These are phyloP conservation scores for Suillus weaverae DNA, from an alignment of 768 basidiomycete species.

Conservation along the genomic window DNA sequence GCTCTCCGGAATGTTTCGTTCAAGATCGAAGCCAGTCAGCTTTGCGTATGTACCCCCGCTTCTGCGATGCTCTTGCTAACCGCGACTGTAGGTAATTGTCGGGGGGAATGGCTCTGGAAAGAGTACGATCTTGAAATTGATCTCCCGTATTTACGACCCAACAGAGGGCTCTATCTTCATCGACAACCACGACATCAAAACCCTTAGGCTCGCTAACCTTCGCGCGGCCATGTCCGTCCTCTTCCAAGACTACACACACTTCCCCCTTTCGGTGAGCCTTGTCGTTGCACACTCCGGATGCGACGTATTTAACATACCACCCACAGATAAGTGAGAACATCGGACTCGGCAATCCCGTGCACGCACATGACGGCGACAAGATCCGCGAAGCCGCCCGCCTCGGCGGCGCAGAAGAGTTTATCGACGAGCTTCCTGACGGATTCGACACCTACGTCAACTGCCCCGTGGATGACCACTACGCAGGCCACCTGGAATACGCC, in stretches of 20 bases:
- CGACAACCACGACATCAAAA: constrained; percentile 60
- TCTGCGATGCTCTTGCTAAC: neutral
- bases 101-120: constrained; percentile 80
- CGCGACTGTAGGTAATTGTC: constrained; percentile 58
- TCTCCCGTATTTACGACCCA: constrained; percentile 71
- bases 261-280: constrained; percentile 68
- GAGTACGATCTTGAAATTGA: constrained; percentile 76
- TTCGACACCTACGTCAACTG: constrained; percentile 74
- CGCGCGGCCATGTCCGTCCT: constrained; percentile 65
- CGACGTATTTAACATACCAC: neutral
- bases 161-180: constrained; percentile 66
- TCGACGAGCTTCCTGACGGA: constrained; percentile 61
- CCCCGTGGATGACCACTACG: constrained; percentile 66
- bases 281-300: neutral
- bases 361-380: constrained; percentile 51
- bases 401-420: constrained; percentile 67
- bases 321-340: constrained; percentile 76
- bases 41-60: constrained; percentile 54
- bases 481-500: constrained; percentile 61
- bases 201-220: constrained; percentile 59
- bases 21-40: constrained; percentile 64
- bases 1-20: constrained; percentile 69
- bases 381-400: constrained; percentile 65
- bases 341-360: constrained; percentile 63
- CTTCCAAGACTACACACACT: constrained; percentile 81